Base-by-base conservation (phyloP, 2,329 filamentous ascomycete species). In the Aspergillus texensis region DNA sequence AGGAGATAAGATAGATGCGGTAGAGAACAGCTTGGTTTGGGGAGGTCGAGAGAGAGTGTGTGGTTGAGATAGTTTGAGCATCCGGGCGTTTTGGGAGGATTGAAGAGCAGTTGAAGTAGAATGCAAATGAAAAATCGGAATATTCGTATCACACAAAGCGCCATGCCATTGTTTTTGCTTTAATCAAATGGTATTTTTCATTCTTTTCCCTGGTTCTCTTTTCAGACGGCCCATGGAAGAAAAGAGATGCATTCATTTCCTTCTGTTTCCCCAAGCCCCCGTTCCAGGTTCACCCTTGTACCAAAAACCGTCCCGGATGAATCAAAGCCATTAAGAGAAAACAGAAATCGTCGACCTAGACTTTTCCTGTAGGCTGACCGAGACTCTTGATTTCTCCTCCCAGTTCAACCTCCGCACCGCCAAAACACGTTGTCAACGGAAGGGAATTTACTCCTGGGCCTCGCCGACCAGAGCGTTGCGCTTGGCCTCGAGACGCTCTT, bases 401-500 rank as follows among this genome's bases (percentile, higher is more conserved):
- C 69, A 65, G 67, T 73, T 71, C 71, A 76, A 76, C 74, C 74
- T 75, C 75, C 75, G 72, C 72, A 75, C 74, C 75, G 71, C 74
- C 72, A 71, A 73, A 74, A 72, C 61, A 69, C 65, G 67, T 74
- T 68, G 72, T 70, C 68, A 74, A 71, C 66, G 68, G 69, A 59
- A 71, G 69, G 68, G 68, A 67, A 75, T 76, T 78, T 79, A 77
- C 75, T 80, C 78, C 73, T 82, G 83, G 64, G 82, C 87, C 78
- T 93, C 93, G 80, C 86, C 92, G 78, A 91, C 80, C 82, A 96
- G 82, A 79, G 92, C 93, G 80, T 88, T 90, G 83, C 93, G 89
- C 94, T 99, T 99, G 83, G 91, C 90, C 81, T 86, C 83, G 82
- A 91, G 88, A 84, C 96, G 92, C 88, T 97, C 93, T 84, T 90